Conservation (phyloP, 768 basidiomycete genomes). For the Filobasidium floriforme region DNA sequence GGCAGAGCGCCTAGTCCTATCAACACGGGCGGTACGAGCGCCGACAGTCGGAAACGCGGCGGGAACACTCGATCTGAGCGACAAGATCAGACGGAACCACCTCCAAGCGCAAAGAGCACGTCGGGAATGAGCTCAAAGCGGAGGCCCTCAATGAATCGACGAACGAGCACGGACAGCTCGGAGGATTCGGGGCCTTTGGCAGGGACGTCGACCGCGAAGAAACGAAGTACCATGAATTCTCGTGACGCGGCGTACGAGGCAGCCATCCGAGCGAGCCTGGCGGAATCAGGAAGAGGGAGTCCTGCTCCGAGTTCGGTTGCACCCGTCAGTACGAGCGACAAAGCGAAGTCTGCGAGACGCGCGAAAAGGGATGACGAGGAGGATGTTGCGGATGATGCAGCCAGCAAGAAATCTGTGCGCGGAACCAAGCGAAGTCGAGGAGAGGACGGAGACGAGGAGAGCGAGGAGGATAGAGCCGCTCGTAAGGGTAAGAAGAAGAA, state of each 20-base stretch:
- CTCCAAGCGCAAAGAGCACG: background rate
- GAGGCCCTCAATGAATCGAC: constrained; percentile 4
- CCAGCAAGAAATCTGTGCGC: constrained; percentile 54
- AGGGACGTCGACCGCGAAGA: constrained; percentile 52
- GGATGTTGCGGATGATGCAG: constrained; percentile 46
- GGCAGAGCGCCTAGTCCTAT: constrained; percentile 3
- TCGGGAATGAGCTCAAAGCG: background rate
- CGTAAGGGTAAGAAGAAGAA: constrained; percentile 33
- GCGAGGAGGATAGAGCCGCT: constrained; percentile 53
- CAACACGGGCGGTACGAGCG: background rate
- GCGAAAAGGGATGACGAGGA: constrained; percentile 30
- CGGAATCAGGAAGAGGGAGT: constrained; percentile 13
- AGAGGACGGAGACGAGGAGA: constrained; percentile 45
- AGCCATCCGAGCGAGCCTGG: constrained; percentile 49
- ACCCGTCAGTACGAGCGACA: constrained; percentile 37
- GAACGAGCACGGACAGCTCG: background rate
- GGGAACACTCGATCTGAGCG: background rate
- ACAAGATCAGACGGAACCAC: background rate
- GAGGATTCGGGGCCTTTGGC: background rate
- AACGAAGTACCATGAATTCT: constrained; percentile 95
- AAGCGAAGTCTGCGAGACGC: constrained; percentile 42
- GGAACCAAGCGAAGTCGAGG: constrained; percentile 35
- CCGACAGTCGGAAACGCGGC: constrained; percentile 8
- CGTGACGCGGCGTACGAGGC: constrained; percentile 85
- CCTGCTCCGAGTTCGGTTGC: constrained; percentile 26